Percentiles rank a stretch among this genome's conserved stretches.
Evolutionary conservation across 768 basidiomycete genomes (phyloP).

Genomic region (Lactifluus echinatus): DNA sequence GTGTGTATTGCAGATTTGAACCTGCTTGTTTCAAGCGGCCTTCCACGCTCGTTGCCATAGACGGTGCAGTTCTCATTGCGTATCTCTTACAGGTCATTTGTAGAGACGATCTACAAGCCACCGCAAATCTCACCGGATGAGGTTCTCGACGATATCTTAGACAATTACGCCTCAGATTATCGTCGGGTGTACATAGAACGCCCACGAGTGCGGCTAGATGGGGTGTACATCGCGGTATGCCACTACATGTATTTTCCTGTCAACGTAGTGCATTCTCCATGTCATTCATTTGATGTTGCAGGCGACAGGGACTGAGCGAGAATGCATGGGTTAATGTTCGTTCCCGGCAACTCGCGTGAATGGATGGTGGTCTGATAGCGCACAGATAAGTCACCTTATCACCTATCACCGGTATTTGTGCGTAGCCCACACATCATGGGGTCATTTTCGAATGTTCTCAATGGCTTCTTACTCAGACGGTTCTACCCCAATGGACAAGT

Average conservation of each 20-base stretch:
- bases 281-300: constrained; percentile 24
- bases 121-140: constrained; percentile 61
- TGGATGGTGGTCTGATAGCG: constrained; percentile 13
- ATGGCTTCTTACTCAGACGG: constrained; percentile 39
- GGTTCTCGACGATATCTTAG: constrained; percentile 36
- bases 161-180: constrained; percentile 52
- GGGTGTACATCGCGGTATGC: constrained; percentile 87
- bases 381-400: constrained; percentile 71
- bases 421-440: constrained; percentile 24
- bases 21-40: neutral
- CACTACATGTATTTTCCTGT: constrained; percentile 63
- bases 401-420: constrained; percentile 91
- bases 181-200: constrained; percentile 76
- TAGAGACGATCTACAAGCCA: constrained; percentile 55
- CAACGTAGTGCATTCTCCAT: constrained; percentile 7
- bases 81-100: constrained; percentile 44
- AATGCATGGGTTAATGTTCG: constrained; percentile 82
- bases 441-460: neutral
- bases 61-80: constrained; percentile 6
- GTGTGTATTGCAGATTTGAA: neutral
- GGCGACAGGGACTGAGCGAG: constrained; percentile 70
- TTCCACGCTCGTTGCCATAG: neutral
- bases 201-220: constrained; percentile 77
- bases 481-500: constrained; percentile 85
- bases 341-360: too few relatives aligned